These are phyloP conservation scores for Aspergillus sp. DNA, from an alignment of 2,329 filamentous ascomycete genomes.

Conservation along the genomic window DNA sequence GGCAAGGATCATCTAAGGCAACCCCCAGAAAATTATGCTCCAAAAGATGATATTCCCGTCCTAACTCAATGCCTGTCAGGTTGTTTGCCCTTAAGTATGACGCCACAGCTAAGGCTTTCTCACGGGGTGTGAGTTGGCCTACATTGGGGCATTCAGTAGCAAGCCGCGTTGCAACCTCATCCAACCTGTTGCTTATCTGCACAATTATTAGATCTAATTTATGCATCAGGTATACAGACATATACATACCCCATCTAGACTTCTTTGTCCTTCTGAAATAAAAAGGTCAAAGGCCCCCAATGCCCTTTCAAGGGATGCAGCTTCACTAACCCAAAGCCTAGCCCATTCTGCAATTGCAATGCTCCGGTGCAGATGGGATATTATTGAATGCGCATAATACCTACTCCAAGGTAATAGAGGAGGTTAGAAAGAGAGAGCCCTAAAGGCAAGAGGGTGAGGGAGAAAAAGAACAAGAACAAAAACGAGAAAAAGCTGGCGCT, in stretches of 20 bases:
- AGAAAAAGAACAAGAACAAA: too few species aligned
- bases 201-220: constrained; percentile 7
- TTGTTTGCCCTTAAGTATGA: constrained; percentile 60
- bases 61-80: constrained; percentile 62
- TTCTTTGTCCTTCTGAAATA: constrained; percentile 63
- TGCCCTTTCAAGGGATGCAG: constrained; percentile 60
- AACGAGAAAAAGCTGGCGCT: too few species aligned
- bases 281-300: constrained; percentile 86
- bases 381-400: constrained; percentile 64
- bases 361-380: constrained; percentile 72
- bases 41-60: constrained; percentile 64
- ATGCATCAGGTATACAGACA: not conserved
- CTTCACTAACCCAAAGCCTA: constrained; percentile 44
- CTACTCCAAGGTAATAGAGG: constrained; percentile 32
- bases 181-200: constrained; percentile 58
- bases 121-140: constrained; percentile 50
- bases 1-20: constrained; percentile 61
- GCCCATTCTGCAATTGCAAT: constrained; percentile 73
- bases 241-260: constrained; percentile 58
- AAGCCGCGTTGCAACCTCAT: constrained; percentile 54
- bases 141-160: constrained; percentile 46
- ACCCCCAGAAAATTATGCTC: constrained; percentile 84
- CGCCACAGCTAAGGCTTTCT: constrained; percentile 60
- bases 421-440: too few species aligned
- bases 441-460: too few species aligned